Percentiles rank a stretch among this genome's conserved stretches.
Conservation (phyloP, 495 filamentous ascomycete genomes). For the Pyrenula aspistea region DNA sequence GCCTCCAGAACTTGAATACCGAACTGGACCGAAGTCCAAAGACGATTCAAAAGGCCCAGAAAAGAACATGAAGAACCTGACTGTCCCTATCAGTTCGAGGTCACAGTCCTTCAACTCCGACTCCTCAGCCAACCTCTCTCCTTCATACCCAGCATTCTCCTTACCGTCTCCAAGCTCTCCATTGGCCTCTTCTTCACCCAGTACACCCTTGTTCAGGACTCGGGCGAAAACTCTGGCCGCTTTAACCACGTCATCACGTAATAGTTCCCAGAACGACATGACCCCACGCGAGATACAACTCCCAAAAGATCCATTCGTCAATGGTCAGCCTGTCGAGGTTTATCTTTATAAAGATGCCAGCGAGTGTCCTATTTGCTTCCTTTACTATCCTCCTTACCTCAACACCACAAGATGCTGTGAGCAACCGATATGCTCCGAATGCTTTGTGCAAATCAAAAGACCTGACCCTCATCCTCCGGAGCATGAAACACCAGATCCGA, state of each 20-base stretch:
- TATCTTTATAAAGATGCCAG: conserved; percentile 81
- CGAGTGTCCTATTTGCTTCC: conserved; percentile 94
- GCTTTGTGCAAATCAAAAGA: conserved; percentile 97
- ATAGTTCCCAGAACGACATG: conserved; percentile 55
- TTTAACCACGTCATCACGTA: conserved; percentile 56
- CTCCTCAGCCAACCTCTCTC: conserved; percentile 31
- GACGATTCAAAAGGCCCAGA: conserved; percentile 25
- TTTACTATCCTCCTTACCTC: conserved; percentile 92
- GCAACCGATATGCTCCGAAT: conserved; percentile 95
- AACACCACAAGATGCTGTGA: conserved; percentile 94
- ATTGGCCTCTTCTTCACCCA: conserved; percentile 45
- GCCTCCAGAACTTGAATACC: conserved; percentile 51
- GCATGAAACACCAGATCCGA: conserved; percentile 43
- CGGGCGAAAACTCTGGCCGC: conserved; percentile 79
- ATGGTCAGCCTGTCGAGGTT: conserved; percentile 83
- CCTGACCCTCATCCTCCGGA: conserved; percentile 94
- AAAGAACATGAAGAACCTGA: conserved; percentile 50
- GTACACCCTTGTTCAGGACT: conserved; percentile 50
- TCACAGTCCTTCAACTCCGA: conserved; percentile 70
- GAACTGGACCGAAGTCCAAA: conserved; percentile 26
- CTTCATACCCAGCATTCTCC: conserved; percentile 31
- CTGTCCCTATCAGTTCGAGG: conserved; percentile 61
- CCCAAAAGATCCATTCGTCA: conserved; percentile 75
- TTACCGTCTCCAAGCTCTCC: conserved; percentile 36
- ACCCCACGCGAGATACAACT: conserved; percentile 66